Evolutionary conservation across 495 filamentous ascomycete genomes (phyloP).

Genomic region (Tuber indicum): DNA sequence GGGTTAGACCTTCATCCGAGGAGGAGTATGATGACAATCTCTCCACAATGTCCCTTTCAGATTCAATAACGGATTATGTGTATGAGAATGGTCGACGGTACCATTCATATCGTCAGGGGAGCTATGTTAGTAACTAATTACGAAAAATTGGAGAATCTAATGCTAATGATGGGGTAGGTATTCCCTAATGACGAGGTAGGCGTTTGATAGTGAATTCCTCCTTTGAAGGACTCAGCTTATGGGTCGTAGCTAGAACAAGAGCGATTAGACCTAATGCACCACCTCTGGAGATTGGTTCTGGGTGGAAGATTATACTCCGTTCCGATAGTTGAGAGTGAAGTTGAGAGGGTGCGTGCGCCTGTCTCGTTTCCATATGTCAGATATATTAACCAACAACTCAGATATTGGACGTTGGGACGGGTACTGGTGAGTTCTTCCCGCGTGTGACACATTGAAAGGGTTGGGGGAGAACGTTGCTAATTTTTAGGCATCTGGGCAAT

Average conservation of each 20-base stretch:
- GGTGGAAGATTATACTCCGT: slow-evolving; percentile 56
- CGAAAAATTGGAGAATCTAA: background rate
- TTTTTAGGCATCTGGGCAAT: slow-evolving; percentile 38
- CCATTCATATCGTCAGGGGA: slow-evolving; percentile 47
- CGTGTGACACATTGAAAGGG: background rate
- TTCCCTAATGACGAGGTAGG: slow-evolving; percentile 28
- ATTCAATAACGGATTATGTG: slow-evolving; percentile 45
- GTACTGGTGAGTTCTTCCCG: slow-evolving; percentile 34
- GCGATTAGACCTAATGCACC: slow-evolving; percentile 58
- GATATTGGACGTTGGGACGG: slow-evolving; percentile 42
- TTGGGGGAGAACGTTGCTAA: background rate
- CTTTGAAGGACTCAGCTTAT: background rate
- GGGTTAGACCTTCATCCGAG: slow-evolving; percentile 10
- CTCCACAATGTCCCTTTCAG: slow-evolving; percentile 45
- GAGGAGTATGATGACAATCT: slow-evolving; percentile 21
- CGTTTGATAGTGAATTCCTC: background rate
- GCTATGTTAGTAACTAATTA: slow-evolving; percentile 13
- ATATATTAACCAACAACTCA: background rate
- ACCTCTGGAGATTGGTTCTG: slow-evolving; percentile 52
- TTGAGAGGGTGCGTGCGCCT: slow-evolving; percentile 29
- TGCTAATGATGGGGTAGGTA: slow-evolving; percentile 11
- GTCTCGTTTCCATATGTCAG: background rate
- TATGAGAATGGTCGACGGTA: slow-evolving; percentile 55
- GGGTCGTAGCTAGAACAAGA: slow-evolving; percentile 21
- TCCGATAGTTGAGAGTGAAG: slow-evolving; percentile 49